Evolutionary conservation across 495 filamentous ascomycete genomes (phyloP).

Genomic region (Chaetomidium leptoderma): DNA sequence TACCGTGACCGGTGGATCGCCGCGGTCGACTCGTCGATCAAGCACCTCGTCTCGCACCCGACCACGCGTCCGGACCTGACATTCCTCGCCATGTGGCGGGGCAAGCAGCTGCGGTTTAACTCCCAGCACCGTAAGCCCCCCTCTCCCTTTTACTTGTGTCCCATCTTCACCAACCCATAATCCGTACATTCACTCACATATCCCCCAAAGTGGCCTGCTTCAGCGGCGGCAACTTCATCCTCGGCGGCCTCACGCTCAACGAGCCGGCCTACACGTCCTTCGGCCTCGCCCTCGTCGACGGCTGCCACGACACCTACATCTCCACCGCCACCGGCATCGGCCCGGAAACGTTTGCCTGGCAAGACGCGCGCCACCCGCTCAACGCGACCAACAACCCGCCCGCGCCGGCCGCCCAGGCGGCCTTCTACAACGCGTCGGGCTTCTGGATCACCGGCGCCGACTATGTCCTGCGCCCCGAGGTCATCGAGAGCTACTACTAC

Average conservation of each 20-base stretch:
- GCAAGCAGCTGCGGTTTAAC: slow-evolving; percentile 47
- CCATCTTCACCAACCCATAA: not conserved
- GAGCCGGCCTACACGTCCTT: slow-evolving; percentile 64
- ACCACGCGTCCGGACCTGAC: slow-evolving; percentile 64
- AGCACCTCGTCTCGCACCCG: slow-evolving; percentile 70
- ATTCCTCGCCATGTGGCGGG: slow-evolving; percentile 62
- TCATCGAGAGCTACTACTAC: slow-evolving; percentile 85
- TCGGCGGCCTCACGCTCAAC: slow-evolving; percentile 70
- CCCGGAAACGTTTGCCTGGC: slow-evolving; percentile 74
- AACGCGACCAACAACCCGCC: slow-evolving; percentile 37
- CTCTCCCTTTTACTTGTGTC: not conserved
- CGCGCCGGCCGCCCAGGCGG: slow-evolving; percentile 45
- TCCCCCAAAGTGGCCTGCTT: slow-evolving; percentile 73
- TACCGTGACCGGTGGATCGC: slow-evolving; percentile 73
- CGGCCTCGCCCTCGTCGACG: slow-evolving; percentile 67
- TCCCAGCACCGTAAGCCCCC: slow-evolving; percentile 54
- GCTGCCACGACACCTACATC: slow-evolving; percentile 71
- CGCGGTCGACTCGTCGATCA: slow-evolving; percentile 73
- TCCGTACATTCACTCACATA: too few species aligned
- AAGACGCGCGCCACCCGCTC: slow-evolving; percentile 32
- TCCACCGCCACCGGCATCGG: slow-evolving; percentile 68
- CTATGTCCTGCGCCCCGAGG: slow-evolving; percentile 79
- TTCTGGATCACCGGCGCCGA: slow-evolving; percentile 63
- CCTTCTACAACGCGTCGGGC: slow-evolving; percentile 61
- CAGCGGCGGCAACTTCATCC: slow-evolving; percentile 78